Conservation (phyloP, 73 alveolate genomes). For the Tetrahymena malaccensis region DNA sequence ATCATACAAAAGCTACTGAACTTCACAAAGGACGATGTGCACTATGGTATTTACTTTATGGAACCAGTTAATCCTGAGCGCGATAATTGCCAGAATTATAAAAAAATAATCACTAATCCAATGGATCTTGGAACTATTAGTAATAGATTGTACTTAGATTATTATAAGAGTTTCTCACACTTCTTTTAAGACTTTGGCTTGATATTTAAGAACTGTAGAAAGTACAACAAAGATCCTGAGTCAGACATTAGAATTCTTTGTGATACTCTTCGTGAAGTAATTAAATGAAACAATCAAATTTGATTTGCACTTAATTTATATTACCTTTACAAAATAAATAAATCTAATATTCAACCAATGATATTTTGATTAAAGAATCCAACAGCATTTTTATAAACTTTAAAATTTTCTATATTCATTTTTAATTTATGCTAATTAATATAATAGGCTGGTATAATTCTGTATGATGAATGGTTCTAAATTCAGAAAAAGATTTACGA, state of each 20-base stretch:
- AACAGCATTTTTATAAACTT: background rate
- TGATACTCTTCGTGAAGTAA: constrained; percentile 64
- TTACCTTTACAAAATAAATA: too few species aligned
- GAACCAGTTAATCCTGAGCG: constrained; percentile 64
- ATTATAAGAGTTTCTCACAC: constrained; percentile 48
- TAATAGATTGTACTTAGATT: constrained; percentile 56
- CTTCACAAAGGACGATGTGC: constrained; percentile 18
- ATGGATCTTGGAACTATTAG: constrained; percentile 66
- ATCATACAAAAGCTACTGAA: constrained; percentile 10
- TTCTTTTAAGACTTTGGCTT: constrained; percentile 81
- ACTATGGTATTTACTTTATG: constrained; percentile 61
- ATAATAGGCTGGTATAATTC: background rate
- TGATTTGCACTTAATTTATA: too few species aligned
- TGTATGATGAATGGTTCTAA: background rate
- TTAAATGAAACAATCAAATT: too few species aligned
- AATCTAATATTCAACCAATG: too few species aligned
- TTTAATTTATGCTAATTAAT: background rate
- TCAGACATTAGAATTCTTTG: constrained; percentile 48
- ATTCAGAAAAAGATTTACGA: background rate
- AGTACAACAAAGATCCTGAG: constrained; percentile 40
- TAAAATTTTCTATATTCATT: background rate
- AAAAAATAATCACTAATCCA: constrained; percentile 56
- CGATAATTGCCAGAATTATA: constrained; percentile 49
- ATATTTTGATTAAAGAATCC: too few species aligned
- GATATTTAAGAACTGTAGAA: constrained; percentile 67